Evolutionary conservation across 148 eudicot species (phyloP), one percentile per base, ranked within the genome.

Genomic region (Diospyros kaki): DNA sequence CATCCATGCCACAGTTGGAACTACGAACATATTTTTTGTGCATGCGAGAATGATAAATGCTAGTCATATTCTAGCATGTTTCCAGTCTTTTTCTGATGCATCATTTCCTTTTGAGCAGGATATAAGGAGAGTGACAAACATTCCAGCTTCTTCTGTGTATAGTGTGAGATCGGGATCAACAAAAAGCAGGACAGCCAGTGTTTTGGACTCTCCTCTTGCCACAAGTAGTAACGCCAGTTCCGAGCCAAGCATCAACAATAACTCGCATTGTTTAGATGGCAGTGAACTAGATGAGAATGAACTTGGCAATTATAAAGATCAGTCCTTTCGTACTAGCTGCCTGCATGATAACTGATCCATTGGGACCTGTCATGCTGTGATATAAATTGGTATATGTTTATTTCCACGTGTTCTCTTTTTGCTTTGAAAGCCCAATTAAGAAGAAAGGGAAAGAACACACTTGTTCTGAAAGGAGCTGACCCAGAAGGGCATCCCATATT

Each of bases 171-270:
- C 99, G 53, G 96, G 94, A 39, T 87, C 87, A 1, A 68, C 87
- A 44, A 85, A 87, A 66, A 89, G 91, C 86, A 77, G 85, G 78
- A 83, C 89, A 15, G 75, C 83, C 50, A 86, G 95, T 64, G 91
- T 89, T 50, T 90, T 85, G 38, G 98, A 95, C 81, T 95, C 98
- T 42, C 98, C 98, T 40, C 89, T 90, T 70, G 98, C 93, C 5
- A 95, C 98, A 53, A 95, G 98, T 80, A 95, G 98, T 81, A 94
- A 86, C 64, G 90, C 93, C 38, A 95, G 98, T 77, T 95, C 97
- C 18, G 98, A 95, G 74, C 72, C 81, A 72, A 95, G 97, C 76
- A 84, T 92, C 46, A 89, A 79, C 73, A 88, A 92, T 71, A 84
- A 83, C 72, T 84, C 83, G 8, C 76, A 81, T 44, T 82, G 75